Evolutionary conservation across 805 yeast genomes (phyloP).

Genomic region (Teunomyces funiuensis): DNA sequence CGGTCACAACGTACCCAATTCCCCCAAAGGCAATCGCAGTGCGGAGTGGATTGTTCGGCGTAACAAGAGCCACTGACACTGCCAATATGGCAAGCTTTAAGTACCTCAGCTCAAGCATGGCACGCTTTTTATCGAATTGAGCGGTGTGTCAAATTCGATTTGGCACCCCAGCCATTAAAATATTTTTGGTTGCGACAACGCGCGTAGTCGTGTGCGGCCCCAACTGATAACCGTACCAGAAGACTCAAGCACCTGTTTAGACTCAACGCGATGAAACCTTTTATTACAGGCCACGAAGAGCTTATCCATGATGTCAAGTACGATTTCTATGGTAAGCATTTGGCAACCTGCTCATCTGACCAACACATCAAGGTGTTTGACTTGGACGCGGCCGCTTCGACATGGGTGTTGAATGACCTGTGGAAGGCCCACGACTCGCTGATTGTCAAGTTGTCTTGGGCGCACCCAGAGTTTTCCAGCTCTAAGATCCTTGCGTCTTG

Average conservation of each 20-base stretch:
- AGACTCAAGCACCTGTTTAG: background rate
- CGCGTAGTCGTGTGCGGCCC: background rate
- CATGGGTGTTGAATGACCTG: slow-evolving; percentile 82
- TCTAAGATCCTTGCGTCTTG: slow-evolving; percentile 86
- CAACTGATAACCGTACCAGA: background rate
- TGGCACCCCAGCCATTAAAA: background rate
- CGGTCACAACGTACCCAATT: slow-evolving; percentile 62
- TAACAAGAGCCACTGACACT: slow-evolving; percentile 22
- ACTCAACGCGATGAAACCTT: slow-evolving; percentile 50
- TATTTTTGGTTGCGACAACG: background rate
- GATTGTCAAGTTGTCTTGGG: slow-evolving; percentile 83
- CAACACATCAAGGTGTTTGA: slow-evolving; percentile 91
- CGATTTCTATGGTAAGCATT: slow-evolving; percentile 87
- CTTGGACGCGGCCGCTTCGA: slow-evolving; percentile 59
- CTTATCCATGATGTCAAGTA: slow-evolving; percentile 86
- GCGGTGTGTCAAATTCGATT: too few relatives aligned
- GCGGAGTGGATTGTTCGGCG: slow-evolving; percentile 48
- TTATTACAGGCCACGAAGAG: slow-evolving; percentile 90
- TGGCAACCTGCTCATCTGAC: slow-evolving; percentile 95
- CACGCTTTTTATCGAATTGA: background rate
- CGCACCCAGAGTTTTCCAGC: slow-evolving; percentile 78
- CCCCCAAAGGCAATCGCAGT: slow-evolving; percentile 68
- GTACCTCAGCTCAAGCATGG: background rate
- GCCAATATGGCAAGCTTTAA: slow-evolving; percentile 13
- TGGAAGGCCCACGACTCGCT: slow-evolving; percentile 96